Conservation (phyloP, 805 yeast species). For the Metschnikowia lachancei region DNA sequence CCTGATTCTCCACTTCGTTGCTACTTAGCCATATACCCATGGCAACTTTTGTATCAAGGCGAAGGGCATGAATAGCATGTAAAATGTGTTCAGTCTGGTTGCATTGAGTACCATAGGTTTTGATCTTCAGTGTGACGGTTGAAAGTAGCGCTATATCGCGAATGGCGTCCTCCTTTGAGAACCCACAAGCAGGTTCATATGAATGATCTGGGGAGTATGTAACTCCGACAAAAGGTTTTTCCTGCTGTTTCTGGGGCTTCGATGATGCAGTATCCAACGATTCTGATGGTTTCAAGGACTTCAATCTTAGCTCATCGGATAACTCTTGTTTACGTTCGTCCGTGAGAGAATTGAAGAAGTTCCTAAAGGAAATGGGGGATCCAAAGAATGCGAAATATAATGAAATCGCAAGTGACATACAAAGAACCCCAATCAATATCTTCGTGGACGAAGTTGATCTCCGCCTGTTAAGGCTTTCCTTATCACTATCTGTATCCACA, state of each 20-base stretch:
- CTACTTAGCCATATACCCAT: constrained; percentile 63
- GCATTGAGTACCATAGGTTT: constrained; percentile 63
- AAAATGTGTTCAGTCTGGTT: constrained; percentile 51
- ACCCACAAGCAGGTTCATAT: constrained; percentile 54
- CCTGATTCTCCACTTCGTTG: constrained; percentile 42
- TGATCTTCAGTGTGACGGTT: constrained; percentile 53
- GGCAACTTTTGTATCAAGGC: constrained; percentile 54
- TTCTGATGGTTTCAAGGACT: neutral
- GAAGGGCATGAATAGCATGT: constrained; percentile 49
- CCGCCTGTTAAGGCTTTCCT: neutral
- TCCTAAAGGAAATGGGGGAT: constrained; percentile 9
- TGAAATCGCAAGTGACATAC: constrained; percentile 3
- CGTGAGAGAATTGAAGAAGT: constrained; percentile 8
- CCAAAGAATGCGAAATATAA: constrained; percentile 11
- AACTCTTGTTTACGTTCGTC: constrained; percentile 6
- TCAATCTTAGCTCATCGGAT: constrained; percentile 6
- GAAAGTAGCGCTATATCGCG: constrained; percentile 58
- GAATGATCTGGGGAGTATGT: constrained; percentile 59
- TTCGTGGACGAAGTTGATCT: neutral
- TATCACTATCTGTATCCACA: neutral
- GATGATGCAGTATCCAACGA: neutral
- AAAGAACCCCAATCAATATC: constrained; percentile 2
- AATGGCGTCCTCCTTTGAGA: constrained; percentile 45
- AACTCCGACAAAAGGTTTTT: constrained; percentile 48
- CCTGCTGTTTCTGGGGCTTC: neutral